A percentile compares a stretch with the other conserved stretches of the same genome.
These are phyloP conservation scores for Monosporascus sp. DNA, from an alignment of 2,329 filamentous ascomycete genomes.

Conservation along the genomic window DNA sequence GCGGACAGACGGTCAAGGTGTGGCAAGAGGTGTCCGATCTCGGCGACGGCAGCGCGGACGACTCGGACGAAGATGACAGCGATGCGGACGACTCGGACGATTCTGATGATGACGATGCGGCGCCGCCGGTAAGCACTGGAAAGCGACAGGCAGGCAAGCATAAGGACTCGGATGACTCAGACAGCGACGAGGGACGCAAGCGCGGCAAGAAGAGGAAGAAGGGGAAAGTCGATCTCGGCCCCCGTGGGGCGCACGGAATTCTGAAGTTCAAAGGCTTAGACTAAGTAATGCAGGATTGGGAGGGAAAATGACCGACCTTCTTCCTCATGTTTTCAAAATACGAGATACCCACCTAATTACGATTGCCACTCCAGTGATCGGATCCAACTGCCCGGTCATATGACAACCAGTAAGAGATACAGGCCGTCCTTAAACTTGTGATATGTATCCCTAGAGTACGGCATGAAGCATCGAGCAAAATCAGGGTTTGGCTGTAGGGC, in stretches of 20 bases:
- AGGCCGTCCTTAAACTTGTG: too few species aligned
- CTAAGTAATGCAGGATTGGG: conserved; percentile 14
- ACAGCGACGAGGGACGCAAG: conserved; percentile 38
- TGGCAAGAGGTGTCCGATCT: conserved; percentile 70
- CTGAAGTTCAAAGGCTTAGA: conserved; percentile 45
- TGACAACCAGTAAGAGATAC: too few species aligned
- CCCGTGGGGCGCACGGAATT: conserved; percentile 47
- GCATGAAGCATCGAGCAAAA: too few species aligned
- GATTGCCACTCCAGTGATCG: neutral
- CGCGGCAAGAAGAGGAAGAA: conserved; percentile 43
- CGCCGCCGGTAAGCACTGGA: conserved; percentile 32
- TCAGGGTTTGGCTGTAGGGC: too few species aligned
- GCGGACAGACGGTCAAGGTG: conserved; percentile 80
- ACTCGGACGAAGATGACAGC: conserved; percentile 44
- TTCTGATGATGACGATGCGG: conserved; percentile 37
- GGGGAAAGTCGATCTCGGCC: conserved; percentile 39
- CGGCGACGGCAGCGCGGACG: conserved; percentile 38
- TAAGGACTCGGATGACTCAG: conserved; percentile 40
- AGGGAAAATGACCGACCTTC: neutral
- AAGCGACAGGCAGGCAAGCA: conserved; percentile 35
- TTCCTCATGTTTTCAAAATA: neutral
- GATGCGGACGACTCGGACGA: conserved; percentile 42
- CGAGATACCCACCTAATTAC: neutral
- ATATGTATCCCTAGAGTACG: too few species aligned
- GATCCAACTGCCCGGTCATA: too few species aligned